These are phyloP conservation scores for Solanum medicagineum DNA, from an alignment of 257 asterid species.

Conservation along the genomic window DNA sequence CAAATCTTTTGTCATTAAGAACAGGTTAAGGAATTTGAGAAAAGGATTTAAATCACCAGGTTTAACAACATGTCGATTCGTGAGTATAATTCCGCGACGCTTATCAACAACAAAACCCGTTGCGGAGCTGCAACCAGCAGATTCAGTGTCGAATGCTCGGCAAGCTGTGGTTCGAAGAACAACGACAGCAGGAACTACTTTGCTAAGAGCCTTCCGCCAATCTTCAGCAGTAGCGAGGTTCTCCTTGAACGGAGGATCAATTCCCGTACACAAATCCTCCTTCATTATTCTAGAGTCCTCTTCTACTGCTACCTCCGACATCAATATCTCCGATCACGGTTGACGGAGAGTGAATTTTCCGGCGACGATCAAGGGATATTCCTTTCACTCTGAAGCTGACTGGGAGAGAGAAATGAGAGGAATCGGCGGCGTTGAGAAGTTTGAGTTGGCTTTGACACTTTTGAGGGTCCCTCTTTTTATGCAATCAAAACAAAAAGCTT, in stretches of 20 bases:
- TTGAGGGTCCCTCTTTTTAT: not conserved
- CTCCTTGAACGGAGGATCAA: conserved; percentile 73
- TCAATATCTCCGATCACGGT: conserved; percentile 32
- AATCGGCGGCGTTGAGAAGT: not conserved
- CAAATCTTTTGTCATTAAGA: not conserved
- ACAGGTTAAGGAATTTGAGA: not conserved
- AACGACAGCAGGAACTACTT: conserved; percentile 93
- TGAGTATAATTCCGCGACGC: conserved; percentile 85
- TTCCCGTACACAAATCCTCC: conserved; percentile 77
- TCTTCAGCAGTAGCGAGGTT: conserved; percentile 76
- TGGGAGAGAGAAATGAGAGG: not conserved
- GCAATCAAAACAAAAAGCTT: no score
- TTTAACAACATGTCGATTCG: conserved; percentile 94
- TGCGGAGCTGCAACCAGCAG: conserved; percentile 90
- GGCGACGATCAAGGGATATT: not conserved
- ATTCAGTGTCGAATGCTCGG: conserved; percentile 92
- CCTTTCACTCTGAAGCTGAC: not conserved
- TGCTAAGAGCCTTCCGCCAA: conserved; percentile 84
- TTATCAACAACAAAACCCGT: conserved; percentile 95
- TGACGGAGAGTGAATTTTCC: not conserved
- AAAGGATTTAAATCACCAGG: conserved; percentile 35
- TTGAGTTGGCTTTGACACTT: not conserved
- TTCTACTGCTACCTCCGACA: conserved; percentile 30
- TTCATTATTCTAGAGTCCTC: conserved; percentile 43
- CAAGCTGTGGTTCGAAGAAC: conserved; percentile 94